Conservation (phyloP, 306 rosid genomes). For the Fragaria nilgerrensis region DNA sequence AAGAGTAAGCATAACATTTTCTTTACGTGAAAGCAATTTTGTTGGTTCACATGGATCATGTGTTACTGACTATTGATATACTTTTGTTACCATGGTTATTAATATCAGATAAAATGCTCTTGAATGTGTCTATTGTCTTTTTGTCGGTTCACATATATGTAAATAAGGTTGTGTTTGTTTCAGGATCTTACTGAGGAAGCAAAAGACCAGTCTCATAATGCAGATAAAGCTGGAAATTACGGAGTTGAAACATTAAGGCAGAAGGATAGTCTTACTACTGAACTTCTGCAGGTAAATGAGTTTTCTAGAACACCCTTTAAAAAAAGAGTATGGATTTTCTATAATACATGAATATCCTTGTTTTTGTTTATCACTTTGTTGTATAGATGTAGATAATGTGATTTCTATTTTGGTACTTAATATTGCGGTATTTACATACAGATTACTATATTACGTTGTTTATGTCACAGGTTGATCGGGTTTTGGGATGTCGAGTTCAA, state of each 20-base stretch:
- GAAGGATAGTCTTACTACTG: constrained; percentile 42
- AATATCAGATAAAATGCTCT: not conserved
- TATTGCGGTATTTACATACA: constrained; percentile 22
- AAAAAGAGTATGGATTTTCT: not conserved
- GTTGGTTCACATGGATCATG: not conserved
- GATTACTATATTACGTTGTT: constrained; percentile 21
- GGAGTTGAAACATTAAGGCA: constrained; percentile 33
- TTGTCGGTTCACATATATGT: not conserved
- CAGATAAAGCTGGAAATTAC: constrained; percentile 44
- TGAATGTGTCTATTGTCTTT: not conserved
- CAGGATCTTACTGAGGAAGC: constrained; percentile 57
- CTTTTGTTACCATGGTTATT: not conserved
- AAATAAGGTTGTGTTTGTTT: constrained; percentile 27
- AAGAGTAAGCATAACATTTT: not conserved
- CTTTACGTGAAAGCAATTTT: not conserved
- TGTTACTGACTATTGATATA: not conserved
- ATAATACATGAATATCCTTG: not conserved
- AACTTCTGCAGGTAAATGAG: constrained; percentile 69
- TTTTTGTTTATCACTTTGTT: constrained; percentile 13
- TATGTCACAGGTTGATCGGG: constrained; percentile 79
- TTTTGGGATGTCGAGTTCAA: constrained; percentile 85
- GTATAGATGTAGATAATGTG: constrained; percentile 20
- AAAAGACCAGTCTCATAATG: constrained; percentile 37
- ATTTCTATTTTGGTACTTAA: constrained; percentile 6
- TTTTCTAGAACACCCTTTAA: not conserved